A percentile compares a stretch with the other conserved stretches of the same genome.
Evolutionary conservation across 768 basidiomycete species (phyloP).

Genomic region (Cantharellus anzutake): DNA sequence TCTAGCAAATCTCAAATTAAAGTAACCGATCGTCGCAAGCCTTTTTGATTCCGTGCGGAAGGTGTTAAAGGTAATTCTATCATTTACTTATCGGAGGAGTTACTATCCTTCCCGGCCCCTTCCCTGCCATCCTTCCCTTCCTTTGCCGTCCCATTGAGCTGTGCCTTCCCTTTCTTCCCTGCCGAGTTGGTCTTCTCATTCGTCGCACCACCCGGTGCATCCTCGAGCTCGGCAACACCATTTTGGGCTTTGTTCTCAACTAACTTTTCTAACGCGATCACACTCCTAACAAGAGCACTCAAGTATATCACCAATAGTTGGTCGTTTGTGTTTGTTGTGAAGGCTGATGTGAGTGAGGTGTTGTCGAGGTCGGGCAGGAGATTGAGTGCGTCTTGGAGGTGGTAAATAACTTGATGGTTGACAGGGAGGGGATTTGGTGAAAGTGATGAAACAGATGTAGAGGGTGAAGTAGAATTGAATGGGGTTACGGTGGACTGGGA

Average conservation of each 20-base stretch:
- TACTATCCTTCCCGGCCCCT: constrained; percentile 1
- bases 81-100: too few species aligned
- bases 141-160: constrained; percentile 17
- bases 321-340: constrained; percentile 84
- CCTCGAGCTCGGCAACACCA: constrained; percentile 59
- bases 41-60: too few species aligned
- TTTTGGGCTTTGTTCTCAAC: constrained; percentile 81
- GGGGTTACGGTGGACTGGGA: too few species aligned
- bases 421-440: constrained; percentile 78
- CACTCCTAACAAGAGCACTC: constrained; percentile 72
- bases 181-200: constrained; percentile 26
- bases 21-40: too few species aligned
- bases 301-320: constrained; percentile 85
- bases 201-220: too few species aligned
- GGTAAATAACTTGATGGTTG: constrained; percentile 90
- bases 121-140: constrained; percentile 15
- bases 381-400: constrained; percentile 89
- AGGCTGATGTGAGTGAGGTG: constrained; percentile 43
- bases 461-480: too few species aligned
- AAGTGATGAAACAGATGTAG: too few species aligned
- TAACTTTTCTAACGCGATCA: constrained; percentile 77
- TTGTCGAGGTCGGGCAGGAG: constrained; percentile 76
- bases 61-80: too few species aligned
- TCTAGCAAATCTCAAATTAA: too few species aligned
- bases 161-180: constrained; percentile 26